Evolutionary conservation across 2,329 filamentous ascomycete genomes (phyloP).

Genomic region (Colletotrichum truncatum): DNA sequence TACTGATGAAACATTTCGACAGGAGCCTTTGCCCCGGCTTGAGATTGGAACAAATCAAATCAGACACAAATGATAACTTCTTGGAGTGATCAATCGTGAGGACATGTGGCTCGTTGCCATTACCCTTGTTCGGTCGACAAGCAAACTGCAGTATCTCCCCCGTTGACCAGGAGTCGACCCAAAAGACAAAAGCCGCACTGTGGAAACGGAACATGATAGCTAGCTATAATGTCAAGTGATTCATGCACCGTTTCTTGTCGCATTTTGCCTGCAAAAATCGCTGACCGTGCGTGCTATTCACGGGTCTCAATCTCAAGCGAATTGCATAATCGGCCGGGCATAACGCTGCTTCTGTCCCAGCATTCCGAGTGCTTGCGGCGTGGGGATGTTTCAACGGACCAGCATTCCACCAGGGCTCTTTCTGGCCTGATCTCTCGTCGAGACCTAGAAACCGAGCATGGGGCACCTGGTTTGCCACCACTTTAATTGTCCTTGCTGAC

Average conservation of each 20-base stretch:
- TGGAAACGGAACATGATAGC: not conserved
- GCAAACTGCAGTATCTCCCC: not conserved
- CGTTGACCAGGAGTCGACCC: not conserved
- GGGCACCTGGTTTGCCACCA: not conserved
- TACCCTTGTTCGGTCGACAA: not conserved
- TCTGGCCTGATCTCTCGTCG: slow-evolving; percentile 12
- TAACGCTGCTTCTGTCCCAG: slow-evolving; percentile 14
- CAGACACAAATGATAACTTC: slow-evolving; percentile 8
- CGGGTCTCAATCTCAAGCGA: not conserved
- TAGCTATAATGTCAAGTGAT: not conserved
- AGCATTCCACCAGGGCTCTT: slow-evolving; percentile 12
- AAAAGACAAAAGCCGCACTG: not conserved
- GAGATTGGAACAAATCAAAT: not conserved
- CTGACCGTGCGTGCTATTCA: slow-evolving; percentile 6
- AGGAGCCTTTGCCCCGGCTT: not conserved
- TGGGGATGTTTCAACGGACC: slow-evolving; percentile 21
- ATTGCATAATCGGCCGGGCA: slow-evolving; percentile 11
- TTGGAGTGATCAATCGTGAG: not conserved
- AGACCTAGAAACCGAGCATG: slow-evolving; percentile 12
- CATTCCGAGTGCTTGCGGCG: slow-evolving; percentile 17
- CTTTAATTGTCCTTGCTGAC: slow-evolving; percentile 11
- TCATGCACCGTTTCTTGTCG: not conserved
- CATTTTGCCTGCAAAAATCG: not conserved
- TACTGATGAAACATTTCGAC: too few species aligned
- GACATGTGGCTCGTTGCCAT: not conserved